Conservation (phyloP, 768 basidiomycete genomes). For the Suillus brevipes region DNA sequence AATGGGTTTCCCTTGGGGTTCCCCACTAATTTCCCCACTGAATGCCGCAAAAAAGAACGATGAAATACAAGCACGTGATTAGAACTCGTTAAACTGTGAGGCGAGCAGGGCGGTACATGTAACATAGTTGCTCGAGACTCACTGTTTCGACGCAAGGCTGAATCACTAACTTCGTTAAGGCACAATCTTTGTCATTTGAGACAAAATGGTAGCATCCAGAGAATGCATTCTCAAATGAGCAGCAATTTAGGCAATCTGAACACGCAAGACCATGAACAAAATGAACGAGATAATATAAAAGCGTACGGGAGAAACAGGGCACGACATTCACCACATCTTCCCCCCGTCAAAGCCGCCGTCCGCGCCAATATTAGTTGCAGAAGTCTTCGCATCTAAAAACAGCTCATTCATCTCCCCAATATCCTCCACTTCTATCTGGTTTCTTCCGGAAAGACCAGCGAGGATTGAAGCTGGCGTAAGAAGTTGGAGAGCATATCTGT, state of each 20-base stretch:
- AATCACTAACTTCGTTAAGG: neutral
- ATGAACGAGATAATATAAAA: neutral
- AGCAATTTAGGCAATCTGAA: neutral
- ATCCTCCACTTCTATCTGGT: slow-evolving; percentile 84
- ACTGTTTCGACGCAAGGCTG: neutral
- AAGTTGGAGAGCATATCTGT: slow-evolving; percentile 87
- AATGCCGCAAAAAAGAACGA: neutral
- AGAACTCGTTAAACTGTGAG: neutral
- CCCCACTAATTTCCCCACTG: neutral
- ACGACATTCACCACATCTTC: slow-evolving; percentile 23
- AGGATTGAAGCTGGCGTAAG: slow-evolving; percentile 91
- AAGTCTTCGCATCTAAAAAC: slow-evolving; percentile 92
- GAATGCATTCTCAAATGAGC: neutral
- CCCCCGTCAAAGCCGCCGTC: slow-evolving; percentile 37
- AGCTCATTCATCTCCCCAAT: slow-evolving; percentile 91
- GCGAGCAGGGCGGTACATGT: neutral
- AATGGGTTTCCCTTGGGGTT: neutral
- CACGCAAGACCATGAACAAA: neutral
- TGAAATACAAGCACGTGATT: neutral
- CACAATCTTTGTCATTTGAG: neutral
- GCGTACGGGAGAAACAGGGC: slow-evolving; percentile 6
- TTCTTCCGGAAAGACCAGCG: slow-evolving; percentile 72
- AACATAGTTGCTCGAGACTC: neutral
- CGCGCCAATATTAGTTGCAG: slow-evolving; percentile 53
- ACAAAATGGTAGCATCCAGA: neutral